Conservation (phyloP, 2,329 filamentous ascomycete species). For the Penicillium sp. region DNA sequence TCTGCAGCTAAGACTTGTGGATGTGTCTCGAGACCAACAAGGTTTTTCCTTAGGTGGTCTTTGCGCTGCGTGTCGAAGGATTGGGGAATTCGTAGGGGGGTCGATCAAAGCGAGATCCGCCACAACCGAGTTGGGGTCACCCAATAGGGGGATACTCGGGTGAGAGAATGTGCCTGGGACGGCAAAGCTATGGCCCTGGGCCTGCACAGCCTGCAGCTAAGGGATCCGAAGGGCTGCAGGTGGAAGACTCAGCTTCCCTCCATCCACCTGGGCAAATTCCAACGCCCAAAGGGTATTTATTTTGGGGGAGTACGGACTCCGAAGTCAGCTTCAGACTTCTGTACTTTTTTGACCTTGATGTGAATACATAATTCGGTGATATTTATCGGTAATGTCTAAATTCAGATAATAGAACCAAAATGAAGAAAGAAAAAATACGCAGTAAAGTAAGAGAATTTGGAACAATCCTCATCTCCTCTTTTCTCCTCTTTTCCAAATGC, state of each 20-base stretch:
- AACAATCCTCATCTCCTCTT: slow-evolving; percentile 9
- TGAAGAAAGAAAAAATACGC: no score
- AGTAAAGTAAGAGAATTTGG: no score
- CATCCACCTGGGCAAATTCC: neutral
- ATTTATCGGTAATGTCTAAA: neutral
- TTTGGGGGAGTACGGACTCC: no score
- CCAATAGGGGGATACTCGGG: slow-evolving; percentile 9
- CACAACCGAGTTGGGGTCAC: slow-evolving; percentile 19
- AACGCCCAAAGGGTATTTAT: neutral
- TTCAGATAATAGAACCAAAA: neutral
- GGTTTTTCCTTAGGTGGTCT: slow-evolving; percentile 2
- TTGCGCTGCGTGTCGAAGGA: slow-evolving; percentile 10
- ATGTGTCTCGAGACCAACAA: slow-evolving; percentile 15
- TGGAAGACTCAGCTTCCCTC: neutral
- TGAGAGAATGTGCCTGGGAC: slow-evolving; percentile 17
- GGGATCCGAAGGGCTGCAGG: slow-evolving; percentile 4
- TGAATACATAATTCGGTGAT: neutral
- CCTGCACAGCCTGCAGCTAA: slow-evolving; percentile 14
- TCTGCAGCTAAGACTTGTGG: slow-evolving; percentile 10
- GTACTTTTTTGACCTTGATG: neutral
- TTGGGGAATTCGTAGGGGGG: slow-evolving; percentile 14
- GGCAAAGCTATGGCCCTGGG: slow-evolving; percentile 1
- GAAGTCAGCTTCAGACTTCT: neutral
- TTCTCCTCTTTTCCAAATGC: neutral
- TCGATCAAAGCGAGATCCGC: slow-evolving; percentile 21